These are phyloP conservation scores for Ramaria rubella DNA, from an alignment of 768 basidiomycete species.

Conservation along the genomic window DNA sequence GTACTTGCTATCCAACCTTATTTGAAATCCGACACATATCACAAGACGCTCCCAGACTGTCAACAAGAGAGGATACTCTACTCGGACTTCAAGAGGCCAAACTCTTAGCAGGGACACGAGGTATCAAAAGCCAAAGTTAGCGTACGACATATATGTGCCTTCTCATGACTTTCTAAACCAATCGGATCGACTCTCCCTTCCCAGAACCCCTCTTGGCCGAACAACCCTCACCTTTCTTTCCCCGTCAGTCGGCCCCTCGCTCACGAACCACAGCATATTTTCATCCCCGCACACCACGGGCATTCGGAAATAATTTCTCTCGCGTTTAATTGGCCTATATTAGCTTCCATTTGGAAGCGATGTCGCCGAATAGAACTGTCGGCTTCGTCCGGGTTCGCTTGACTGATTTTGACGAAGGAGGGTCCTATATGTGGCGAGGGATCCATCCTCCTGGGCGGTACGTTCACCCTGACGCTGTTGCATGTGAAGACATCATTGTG, in stretches of 20 bases:
- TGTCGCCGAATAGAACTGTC: constrained; percentile 4
- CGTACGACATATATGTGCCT: too few relatives aligned
- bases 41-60: too few relatives aligned
- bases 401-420: background rate
- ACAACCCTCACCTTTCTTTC: background rate
- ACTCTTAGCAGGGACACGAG: too few relatives aligned
- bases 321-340: background rate
- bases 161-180: too few relatives aligned
- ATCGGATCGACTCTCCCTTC: too few relatives aligned
- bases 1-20: too few relatives aligned
- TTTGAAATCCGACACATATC: too few relatives aligned
- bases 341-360: background rate
- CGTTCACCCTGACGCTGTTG: background rate
- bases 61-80: too few relatives aligned
- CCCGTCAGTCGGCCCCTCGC: background rate
- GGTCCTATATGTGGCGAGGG: background rate
- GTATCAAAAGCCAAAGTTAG: too few relatives aligned
- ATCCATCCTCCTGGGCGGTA: background rate
- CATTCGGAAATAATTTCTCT: background rate
- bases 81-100: too few relatives aligned
- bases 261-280: too few relatives aligned
- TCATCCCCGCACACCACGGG: background rate
- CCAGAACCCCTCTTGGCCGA: too few relatives aligned
- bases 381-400: constrained; percentile 12
- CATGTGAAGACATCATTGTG: background rate